Conservation (phyloP, 306 rosid genomes). For the Carpinus viminea region DNA sequence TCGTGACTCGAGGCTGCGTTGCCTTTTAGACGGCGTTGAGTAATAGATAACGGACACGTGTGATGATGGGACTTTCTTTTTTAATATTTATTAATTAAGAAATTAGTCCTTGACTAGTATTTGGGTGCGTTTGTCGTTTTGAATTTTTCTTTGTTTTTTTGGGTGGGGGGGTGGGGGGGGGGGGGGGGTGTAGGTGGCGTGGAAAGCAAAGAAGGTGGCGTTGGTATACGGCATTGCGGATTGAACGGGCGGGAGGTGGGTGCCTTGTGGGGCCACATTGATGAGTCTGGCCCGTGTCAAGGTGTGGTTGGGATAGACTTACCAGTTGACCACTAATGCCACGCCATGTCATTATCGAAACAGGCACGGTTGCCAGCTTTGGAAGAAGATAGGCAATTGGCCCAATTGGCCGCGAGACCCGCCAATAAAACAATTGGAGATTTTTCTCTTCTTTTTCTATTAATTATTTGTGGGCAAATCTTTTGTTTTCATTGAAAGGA, state of each 20-base stretch:
- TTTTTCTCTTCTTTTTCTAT: too few relatives aligned
- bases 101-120: background rate
- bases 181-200: background rate
- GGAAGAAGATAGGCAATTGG: too few relatives aligned
- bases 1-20: slow-evolving; percentile 28
- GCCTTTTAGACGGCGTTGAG: slow-evolving; percentile 13
- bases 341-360: background rate
- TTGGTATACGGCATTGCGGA: background rate
- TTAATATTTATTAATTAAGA: background rate
- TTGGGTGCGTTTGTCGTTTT: background rate
- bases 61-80: background rate
- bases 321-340: background rate
- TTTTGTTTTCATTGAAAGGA: too few relatives aligned
- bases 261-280: slow-evolving; percentile 12
- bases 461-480: too few relatives aligned
- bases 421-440: too few relatives aligned
- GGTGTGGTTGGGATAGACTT: slow-evolving; percentile 12
- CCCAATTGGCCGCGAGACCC: too few relatives aligned
- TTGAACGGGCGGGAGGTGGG: background rate
- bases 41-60: background rate
- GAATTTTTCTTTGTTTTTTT: too few relatives aligned
- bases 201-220: background rate
- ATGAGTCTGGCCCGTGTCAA: slow-evolving; percentile 6
- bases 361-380: too few relatives aligned
- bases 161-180: too few relatives aligned